These are phyloP conservation scores for Pythium rishiriense DNA, from an alignment of 352 stramenopile genomes.

Conservation along the genomic window DNA sequence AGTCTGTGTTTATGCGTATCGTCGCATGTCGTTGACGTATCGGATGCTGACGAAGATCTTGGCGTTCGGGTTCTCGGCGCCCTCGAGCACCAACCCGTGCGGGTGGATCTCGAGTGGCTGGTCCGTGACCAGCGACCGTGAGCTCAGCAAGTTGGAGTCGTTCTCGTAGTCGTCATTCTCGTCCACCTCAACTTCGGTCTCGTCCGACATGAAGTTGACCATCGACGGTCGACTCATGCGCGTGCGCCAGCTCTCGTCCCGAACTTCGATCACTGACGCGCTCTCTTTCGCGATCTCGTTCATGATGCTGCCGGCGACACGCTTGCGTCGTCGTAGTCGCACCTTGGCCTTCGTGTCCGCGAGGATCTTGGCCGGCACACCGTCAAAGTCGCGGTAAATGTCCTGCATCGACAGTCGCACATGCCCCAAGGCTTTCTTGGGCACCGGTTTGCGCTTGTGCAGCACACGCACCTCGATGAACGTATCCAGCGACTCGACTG, in stretches of 20 bases:
- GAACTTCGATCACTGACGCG: conserved; percentile 47
- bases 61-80: conserved; percentile 42
- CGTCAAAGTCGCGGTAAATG: conserved; percentile 83
- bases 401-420: conserved; percentile 80
- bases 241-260: conserved; percentile 71
- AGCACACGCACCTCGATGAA: conserved; percentile 79
- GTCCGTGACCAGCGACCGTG: conserved; percentile 51
- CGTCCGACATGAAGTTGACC: conserved; percentile 40
- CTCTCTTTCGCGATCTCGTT: conserved; percentile 53
- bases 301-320: conserved; percentile 79
- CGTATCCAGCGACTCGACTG: conserved; percentile 70
- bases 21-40: conserved; percentile 88
- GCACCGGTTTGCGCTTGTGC: conserved; percentile 85
- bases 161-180: conserved; percentile 66
- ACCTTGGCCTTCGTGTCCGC: conserved; percentile 69
- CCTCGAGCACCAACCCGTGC: conserved; percentile 48
- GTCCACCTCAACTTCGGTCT: conserved; percentile 25
- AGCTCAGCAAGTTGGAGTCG: conserved; percentile 63
- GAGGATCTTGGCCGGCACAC: conserved; percentile 71
- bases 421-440: conserved; percentile 75
- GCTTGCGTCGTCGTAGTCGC: conserved; percentile 77
- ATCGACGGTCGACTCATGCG: conserved; percentile 40
- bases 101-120: conserved; percentile 52
- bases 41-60: conserved; percentile 81
- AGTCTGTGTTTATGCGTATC: conserved; percentile 58